Conservation (phyloP, 2,329 filamentous ascomycete species). For the Claviceps cyperi region DNA sequence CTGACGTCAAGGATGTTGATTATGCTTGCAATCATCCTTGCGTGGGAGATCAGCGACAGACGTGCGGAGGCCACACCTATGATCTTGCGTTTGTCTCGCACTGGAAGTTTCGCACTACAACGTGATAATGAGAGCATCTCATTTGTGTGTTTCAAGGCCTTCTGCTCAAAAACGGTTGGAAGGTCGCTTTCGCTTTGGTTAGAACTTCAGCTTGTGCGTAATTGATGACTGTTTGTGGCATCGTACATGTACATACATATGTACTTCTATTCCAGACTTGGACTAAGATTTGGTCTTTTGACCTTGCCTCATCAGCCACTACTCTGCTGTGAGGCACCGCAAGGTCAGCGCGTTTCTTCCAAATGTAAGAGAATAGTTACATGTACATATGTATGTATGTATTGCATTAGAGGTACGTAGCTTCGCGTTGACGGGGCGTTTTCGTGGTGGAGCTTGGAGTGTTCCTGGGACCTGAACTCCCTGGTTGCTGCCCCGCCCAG, state of each 20-base stretch:
- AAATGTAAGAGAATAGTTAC: too few species aligned
- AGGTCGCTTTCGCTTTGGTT: not conserved
- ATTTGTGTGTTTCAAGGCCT: not conserved
- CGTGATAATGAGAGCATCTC: not conserved
- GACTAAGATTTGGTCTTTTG: not conserved
- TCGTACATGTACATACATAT: not conserved
- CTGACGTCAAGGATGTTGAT: not conserved
- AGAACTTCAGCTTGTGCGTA: not conserved
- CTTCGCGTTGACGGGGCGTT: not conserved
- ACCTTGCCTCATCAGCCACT: not conserved
- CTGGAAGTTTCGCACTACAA: not conserved
- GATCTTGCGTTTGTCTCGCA: not conserved
- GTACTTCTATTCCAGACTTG: not conserved
- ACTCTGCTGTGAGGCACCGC: not conserved
- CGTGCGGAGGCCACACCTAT: not conserved
- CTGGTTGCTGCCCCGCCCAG: not conserved
- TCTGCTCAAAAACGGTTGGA: not conserved
- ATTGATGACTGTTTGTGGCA: not conserved
- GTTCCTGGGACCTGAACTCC: not conserved
- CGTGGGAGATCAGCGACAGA: not conserved
- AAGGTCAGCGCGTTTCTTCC: not conserved
- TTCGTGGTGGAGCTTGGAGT: not conserved
- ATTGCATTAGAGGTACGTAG: not conserved
- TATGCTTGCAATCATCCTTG: not conserved
- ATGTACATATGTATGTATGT: too few species aligned